Evolutionary conservation across 2,329 filamentous ascomycete genomes (phyloP).

Genomic region (Trichoderma semiorbis): DNA sequence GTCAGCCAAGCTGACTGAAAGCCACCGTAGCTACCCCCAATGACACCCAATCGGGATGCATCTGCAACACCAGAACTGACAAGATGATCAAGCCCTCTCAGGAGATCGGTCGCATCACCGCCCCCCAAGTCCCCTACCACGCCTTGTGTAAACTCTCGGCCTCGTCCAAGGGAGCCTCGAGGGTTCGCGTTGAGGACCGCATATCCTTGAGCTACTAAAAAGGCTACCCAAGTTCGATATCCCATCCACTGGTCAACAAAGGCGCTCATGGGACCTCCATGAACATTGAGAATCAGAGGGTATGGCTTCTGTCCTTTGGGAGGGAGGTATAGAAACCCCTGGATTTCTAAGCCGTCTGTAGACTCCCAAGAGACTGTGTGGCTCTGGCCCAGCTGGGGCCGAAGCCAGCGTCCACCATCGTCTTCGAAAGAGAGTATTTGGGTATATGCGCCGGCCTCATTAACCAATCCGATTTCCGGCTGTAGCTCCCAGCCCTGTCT

Average conservation of each 20-base stretch:
- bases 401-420: neutral
- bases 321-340: conserved; percentile 4
- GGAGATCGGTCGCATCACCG: no score
- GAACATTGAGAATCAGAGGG: conserved; percentile 5
- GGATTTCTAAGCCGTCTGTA: neutral
- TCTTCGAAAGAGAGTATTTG: neutral
- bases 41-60: no score
- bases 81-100: no score
- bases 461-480: no score
- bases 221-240: neutral
- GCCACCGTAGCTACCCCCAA: no score
- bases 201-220: conserved; percentile 13
- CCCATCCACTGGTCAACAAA: neutral
- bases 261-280: neutral
- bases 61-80: no score
- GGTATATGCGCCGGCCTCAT: neutral
- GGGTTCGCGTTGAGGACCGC: conserved; percentile 19
- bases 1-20: no score
- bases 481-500: no score
- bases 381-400: neutral
- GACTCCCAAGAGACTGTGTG: neutral
- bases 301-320: neutral
- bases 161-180: conserved; percentile 12
- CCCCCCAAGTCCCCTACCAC: no score
- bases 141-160: no score